Base-by-base conservation (phyloP, 495 filamentous ascomycete genomes). In the Poronia punctata region DNA sequence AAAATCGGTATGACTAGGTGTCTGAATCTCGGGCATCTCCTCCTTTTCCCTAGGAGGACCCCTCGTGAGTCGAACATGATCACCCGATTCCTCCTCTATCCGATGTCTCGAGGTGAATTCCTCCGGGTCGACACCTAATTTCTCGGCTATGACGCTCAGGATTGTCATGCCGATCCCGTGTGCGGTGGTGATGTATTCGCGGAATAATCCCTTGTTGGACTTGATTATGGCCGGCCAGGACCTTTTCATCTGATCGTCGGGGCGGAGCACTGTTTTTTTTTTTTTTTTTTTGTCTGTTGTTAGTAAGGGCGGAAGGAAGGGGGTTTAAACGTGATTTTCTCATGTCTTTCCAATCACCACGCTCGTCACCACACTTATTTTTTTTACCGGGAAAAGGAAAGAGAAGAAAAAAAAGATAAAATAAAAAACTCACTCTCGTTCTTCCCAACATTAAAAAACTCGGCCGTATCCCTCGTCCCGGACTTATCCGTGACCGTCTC, bases 391-490 rank as follows among this genome's bases (percentile, higher is more conserved):
- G n/a, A n/a, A n/a, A n/a, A n/a, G n/a, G n/a, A n/a, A n/a, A n/a
- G n/a, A n/a, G n/a, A n/a, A n/a, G n/a, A n/a, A n/a, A n/a, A n/a
- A n/a, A n/a, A n/a, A n/a, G n/a, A n/a, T n/a, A n/a, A n/a, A n/a
- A n/a, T n/a, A n/a, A n/a, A n/a, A n/a, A n/a, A 30, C 41, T 44
- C 19, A 44, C 41, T 44, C 12, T 44, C 41, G 20, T 44, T 35
- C 26, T 61, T 61, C 27, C 49, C 43, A 1, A 82, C 71, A 57
- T 82, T 81, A 48, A 80, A 81, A 49, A 79, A 79, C 53, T 82
- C 78, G 52, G 78, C 77, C 28, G 68, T 60, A 38, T 79, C 76
- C 20, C 57, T 53, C 5, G 67, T 78, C 4, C 78, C 79, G 12
- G 64, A 40, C 12, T 64, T 63, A 51, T 82, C 76, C 11, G 78